Evolutionary conservation across 2,329 filamentous ascomycete species (phyloP).

Genomic region (Basipetospora sp.): DNA sequence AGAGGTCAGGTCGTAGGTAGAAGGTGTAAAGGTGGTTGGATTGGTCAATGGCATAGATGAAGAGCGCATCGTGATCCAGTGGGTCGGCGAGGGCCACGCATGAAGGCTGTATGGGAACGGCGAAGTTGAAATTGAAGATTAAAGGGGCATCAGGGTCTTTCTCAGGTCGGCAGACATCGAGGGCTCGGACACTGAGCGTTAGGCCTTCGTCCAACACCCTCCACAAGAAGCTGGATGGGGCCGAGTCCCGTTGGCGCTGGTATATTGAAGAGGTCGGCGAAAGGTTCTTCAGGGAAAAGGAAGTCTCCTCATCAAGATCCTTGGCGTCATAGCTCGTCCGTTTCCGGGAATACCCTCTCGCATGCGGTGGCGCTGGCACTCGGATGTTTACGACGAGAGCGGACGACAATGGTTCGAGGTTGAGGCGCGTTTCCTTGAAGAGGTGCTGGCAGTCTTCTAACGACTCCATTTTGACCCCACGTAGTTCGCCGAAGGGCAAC

Average conservation of each 20-base stretch:
- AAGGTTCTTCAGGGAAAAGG: conserved; percentile 58
- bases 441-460: conserved; percentile 47
- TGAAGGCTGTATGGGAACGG: conserved; percentile 54
- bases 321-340: conserved; percentile 8
- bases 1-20: conserved; percentile 68
- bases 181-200: conserved; percentile 66
- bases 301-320: conserved; percentile 51
- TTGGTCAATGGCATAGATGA: conserved; percentile 65
- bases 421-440: conserved; percentile 78
- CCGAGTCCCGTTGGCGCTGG: conserved; percentile 60
- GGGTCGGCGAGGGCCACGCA: conserved; percentile 75
- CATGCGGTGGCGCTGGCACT: conserved; percentile 40
- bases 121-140: conserved; percentile 65
- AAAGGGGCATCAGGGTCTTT: conserved; percentile 52
- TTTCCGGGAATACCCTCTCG: conserved; percentile 21
- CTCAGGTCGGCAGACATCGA: conserved; percentile 61
- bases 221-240: conserved; percentile 83
- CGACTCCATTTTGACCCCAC: conserved; percentile 55
- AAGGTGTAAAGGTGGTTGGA: conserved; percentile 72
- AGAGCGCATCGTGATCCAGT: conserved; percentile 61
- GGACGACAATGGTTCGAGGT: conserved; percentile 57
- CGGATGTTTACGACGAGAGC: conserved; percentile 57
- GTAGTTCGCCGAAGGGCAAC: neutral
- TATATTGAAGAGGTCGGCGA: conserved; percentile 71
- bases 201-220: conserved; percentile 67